These are phyloP conservation scores for Boletus bicolor DNA, from an alignment of 768 basidiomycete species.

Conservation along the genomic window DNA sequence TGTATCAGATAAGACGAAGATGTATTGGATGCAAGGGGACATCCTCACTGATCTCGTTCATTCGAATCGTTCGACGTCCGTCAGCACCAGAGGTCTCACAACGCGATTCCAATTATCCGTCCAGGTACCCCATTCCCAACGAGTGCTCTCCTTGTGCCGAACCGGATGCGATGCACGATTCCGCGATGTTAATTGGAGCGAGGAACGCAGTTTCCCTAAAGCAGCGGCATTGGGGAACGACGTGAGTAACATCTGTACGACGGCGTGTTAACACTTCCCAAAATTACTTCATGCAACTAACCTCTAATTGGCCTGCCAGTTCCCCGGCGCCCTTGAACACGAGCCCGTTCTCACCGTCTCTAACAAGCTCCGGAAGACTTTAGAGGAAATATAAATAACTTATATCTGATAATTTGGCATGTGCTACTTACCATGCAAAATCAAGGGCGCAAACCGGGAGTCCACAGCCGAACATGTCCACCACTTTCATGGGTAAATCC, in stretches of 20 bases:
- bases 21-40: not conserved
- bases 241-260: constrained; percentile 48
- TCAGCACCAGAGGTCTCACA: constrained; percentile 55
- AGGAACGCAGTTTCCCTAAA: constrained; percentile 51
- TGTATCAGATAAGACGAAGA: not conserved
- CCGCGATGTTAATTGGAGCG: constrained; percentile 38
- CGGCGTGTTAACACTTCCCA: not conserved
- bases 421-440: constrained; percentile 70
- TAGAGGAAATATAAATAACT: constrained; percentile 2
- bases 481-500: constrained; percentile 98
- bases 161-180: constrained; percentile 21
- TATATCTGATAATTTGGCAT: not conserved
- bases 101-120: constrained; percentile 78
- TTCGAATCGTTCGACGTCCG: constrained; percentile 27
- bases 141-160: constrained; percentile 22
- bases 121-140: constrained; percentile 74
- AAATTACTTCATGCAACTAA: constrained; percentile 1
- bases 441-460: constrained; percentile 89
- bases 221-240: constrained; percentile 56
- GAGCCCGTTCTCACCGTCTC: constrained; percentile 78
- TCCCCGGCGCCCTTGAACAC: constrained; percentile 67
- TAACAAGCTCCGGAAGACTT: constrained; percentile 85
- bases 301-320: constrained; percentile 70
- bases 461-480: constrained; percentile 98
- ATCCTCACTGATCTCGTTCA: constrained; percentile 1